Percentiles rank a stretch among this genome's conserved stretches.
phyloP scores from a whole-genome alignment of 1,139 yeast genomes.

The Komagataea norvegica region DNA sequence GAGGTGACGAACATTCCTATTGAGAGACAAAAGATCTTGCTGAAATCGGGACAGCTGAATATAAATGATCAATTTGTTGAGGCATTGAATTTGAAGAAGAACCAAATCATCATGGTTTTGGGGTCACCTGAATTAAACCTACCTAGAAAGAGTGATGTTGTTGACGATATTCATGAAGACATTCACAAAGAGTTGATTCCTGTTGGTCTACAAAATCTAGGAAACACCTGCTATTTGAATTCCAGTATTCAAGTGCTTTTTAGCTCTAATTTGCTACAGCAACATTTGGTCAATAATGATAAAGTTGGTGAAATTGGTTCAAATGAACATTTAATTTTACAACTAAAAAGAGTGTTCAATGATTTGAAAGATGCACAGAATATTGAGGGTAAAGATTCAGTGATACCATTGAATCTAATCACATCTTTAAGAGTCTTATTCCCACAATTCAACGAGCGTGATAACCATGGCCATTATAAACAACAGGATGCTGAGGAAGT shows the following conservation, averaged over 20 bases:
- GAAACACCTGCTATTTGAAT: conserved; percentile 93
- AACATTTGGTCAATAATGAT: conserved; percentile 14
- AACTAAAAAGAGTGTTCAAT: conserved; percentile 35
- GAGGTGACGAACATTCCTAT: conserved; percentile 77
- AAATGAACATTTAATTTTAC: conserved; percentile 33
- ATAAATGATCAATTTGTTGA: conserved; percentile 53
- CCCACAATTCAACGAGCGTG: conserved; percentile 87
- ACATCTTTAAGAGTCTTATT: conserved; percentile 56
- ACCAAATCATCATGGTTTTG: conserved; percentile 76
- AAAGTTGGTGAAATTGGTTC: conserved; percentile 30
- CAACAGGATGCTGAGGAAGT: conserved; percentile 99
- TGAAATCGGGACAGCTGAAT: conserved; percentile 81
- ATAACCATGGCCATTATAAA: conserved; percentile 64
- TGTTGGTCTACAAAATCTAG: conserved; percentile 79
- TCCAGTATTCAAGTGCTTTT: conserved; percentile 80
- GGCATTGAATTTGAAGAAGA: conserved; percentile 52
- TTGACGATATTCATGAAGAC: conserved; percentile 54
- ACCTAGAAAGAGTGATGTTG: conserved; percentile 53
- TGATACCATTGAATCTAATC: conserved; percentile 63
- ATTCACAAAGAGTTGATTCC: conserved; percentile 42
- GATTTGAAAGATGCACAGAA: conserved; percentile 40
- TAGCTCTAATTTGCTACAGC: conserved; percentile 35
- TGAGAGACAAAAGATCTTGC: conserved; percentile 82
- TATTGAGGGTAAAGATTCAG: conserved; percentile 28
- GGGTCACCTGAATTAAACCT: conserved; percentile 81